A percentile compares a stretch with the other conserved stretches of the same genome.
phyloP scores from a whole-genome alignment of 192 early-diverging fungal species.

The Coemansia sp. region DNA sequence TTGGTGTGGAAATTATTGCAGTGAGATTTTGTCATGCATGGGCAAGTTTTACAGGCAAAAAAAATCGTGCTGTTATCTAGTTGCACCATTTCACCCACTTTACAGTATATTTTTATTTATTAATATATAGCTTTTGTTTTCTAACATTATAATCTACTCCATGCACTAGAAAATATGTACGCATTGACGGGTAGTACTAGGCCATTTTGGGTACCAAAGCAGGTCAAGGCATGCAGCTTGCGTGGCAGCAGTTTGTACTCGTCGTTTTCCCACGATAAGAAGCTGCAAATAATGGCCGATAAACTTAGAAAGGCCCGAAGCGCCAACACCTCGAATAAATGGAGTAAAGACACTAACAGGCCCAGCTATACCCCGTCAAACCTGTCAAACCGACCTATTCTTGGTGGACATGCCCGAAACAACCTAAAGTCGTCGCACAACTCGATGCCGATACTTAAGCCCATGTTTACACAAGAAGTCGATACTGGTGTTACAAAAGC shows the following conservation, averaged over 20 bases:
- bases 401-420: constrained; percentile 30
- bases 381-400: constrained; percentile 13
- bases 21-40: too few species aligned
- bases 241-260: neutral
- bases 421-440: constrained; percentile 19
- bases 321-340: neutral
- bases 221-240: neutral
- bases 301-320: neutral
- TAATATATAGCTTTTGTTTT: neutral
- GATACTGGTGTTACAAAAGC: neutral
- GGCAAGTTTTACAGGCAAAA: too few species aligned
- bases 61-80: too few species aligned
- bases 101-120: neutral
- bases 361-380: neutral
- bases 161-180: neutral
- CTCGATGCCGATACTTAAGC: constrained; percentile 14
- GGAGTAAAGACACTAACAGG: neutral
- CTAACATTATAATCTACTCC: neutral
- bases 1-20: too few species aligned
- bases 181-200: neutral
- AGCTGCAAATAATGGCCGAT: neutral
- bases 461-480: constrained; percentile 18
- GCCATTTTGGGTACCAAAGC: neutral
- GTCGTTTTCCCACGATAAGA: neutral
- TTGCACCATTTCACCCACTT: too few species aligned